Evolutionary conservation across 305 asterid genomes (phyloP).

Genomic region (Petunia hybrid): DNA sequence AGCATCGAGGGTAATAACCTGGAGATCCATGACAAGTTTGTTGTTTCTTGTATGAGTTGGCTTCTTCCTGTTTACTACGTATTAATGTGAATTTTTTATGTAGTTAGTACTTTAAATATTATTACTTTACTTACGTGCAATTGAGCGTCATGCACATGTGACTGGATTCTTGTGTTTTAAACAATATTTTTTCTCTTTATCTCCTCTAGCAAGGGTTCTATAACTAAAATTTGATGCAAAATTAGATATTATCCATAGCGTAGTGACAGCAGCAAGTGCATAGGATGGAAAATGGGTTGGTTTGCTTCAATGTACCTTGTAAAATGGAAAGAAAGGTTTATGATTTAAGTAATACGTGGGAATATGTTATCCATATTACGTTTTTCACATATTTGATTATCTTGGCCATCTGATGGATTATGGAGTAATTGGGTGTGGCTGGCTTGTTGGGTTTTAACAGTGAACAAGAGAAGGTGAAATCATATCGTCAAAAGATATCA

Average conservation of each 20-base stretch:
- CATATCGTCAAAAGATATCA: constrained; percentile 78
- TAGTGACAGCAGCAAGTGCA: not conserved
- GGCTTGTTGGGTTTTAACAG: constrained; percentile 52
- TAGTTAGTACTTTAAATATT: not conserved
- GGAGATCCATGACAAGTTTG: constrained; percentile 2
- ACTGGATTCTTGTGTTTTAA: constrained; percentile 5
- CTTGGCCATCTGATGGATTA: constrained; percentile 26
- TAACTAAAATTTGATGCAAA: not conserved
- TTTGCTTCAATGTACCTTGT: not conserved
- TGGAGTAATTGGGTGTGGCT: constrained; percentile 35
- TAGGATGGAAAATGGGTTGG: not conserved
- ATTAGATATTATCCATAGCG: not conserved
- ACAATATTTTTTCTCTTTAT: constrained; percentile 16
- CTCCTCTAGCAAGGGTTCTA: not conserved
- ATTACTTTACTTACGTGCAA: not conserved
- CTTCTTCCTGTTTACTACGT: constrained; percentile 1
- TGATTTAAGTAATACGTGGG: not conserved
- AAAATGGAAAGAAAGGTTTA: not conserved
- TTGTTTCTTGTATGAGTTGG: constrained; percentile 11
- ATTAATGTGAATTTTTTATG: constrained; percentile 2
- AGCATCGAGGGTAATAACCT: not conserved
- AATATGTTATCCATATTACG: not conserved
- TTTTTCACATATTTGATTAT: constrained; percentile 12
- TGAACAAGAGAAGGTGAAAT: constrained; percentile 91
- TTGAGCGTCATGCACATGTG: constrained; percentile 14